Evolutionary conservation across 805 yeast species (phyloP), one percentile per base, ranked within the genome.

Genomic region (Wickerhamomyces bovis): DNA sequence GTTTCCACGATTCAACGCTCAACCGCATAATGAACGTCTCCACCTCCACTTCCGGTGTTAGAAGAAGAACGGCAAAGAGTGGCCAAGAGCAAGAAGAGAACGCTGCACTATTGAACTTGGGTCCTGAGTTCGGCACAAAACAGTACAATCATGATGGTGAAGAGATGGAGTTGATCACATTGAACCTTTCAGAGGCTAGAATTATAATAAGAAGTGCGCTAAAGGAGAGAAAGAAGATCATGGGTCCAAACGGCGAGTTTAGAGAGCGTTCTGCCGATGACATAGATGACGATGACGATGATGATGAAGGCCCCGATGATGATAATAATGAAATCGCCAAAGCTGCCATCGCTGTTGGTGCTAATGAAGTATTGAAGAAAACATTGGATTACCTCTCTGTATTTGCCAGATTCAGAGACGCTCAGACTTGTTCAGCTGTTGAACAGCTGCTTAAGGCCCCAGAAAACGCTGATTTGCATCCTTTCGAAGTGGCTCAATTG

Each of bases 361-460:
- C 89, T 41, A 86, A 83, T 63, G 92, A 89, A 63, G 94, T 90
- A 46, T 73, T 94, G 66, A 89, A 92, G 63, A 92, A 94, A 66
- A 88, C 98, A 1, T 77, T 92, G 63, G 94, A 89, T 63, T 88
- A 89, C 62, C 72, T 94, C 50, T 75, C 92, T 1, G 80, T 79
- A 42, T 94, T 94, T 68, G 83, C 97, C 4, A 75, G 98, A 56
- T 94, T 92, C 67, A 83, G 89, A 68, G 96, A 89, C 64, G 85
- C 89, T 36, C 90, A 90, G 51, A 89, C 97, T 0, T 90, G 94
- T 30, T 83, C 88, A 48, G 96, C 97, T 1, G 98, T 89, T 19
- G 97, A 92, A 62, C 87, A 85, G 55, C 70, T 94, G 52, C 73
- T 94, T 60, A 82, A 80, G 51, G 70, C 83, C 23, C 80, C 84